Percentiles rank a stretch among this genome's conserved stretches.
Conservation (phyloP, 768 basidiomycete species). For the Lepiota venenata region DNA sequence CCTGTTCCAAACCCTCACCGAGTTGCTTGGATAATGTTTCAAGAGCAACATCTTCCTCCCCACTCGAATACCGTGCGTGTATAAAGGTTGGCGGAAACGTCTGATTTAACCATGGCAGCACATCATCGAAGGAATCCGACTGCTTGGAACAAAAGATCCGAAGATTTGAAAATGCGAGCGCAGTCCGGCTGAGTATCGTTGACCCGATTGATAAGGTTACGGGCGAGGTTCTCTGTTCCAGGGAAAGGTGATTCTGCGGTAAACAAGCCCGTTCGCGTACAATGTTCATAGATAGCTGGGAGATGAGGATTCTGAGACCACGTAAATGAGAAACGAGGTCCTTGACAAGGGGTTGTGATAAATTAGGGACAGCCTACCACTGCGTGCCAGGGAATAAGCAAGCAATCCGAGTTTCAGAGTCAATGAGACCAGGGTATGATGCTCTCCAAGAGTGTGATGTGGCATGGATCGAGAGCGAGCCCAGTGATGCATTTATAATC, state of each 20-base stretch:
- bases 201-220: not conserved
- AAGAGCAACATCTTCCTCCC: slow-evolving; percentile 32
- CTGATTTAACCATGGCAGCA: slow-evolving; percentile 28
- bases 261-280: slow-evolving; percentile 31
- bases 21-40: slow-evolving; percentile 32
- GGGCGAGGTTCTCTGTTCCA: not conserved
- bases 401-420: slow-evolving; percentile 28
- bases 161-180: not conserved
- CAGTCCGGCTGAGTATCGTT: no score
- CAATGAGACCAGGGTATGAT: slow-evolving; percentile 19
- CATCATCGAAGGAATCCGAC: slow-evolving; percentile 34
- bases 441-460: slow-evolving; percentile 19
- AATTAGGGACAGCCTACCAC: no score
- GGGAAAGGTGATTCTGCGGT: slow-evolving; percentile 19
- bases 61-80: slow-evolving; percentile 34
- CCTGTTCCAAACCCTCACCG: slow-evolving; percentile 15
- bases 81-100: slow-evolving; percentile 21
- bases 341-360: no score
- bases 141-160: slow-evolving; percentile 10
- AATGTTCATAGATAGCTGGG: slow-evolving; percentile 24
- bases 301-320: slow-evolving; percentile 23
- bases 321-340: no score
- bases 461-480: slow-evolving; percentile 32
- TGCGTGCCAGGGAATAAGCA: no score
- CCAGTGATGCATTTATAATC: slow-evolving; percentile 31